Evolutionary conservation across 768 basidiomycete genomes (phyloP), one percentile per base, ranked within the genome.

Genomic region (Pulveroboletus sp.): DNA sequence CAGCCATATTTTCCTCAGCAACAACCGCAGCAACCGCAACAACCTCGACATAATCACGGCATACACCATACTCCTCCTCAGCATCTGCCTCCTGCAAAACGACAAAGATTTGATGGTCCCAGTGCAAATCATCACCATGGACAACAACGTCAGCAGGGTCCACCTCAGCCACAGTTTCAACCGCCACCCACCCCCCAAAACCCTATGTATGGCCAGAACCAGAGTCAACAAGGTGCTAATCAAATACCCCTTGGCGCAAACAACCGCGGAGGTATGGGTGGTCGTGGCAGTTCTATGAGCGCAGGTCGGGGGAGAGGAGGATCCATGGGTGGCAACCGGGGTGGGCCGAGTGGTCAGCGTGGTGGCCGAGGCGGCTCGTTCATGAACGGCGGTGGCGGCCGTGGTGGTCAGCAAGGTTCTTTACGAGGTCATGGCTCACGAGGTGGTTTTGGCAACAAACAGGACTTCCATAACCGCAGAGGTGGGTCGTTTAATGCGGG

Each of bases 41-140:
- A 75, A 54, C 73, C 70, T 47, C 77, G 69, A 56, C 77, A 71
- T 42, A 79, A 75, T 30, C 79, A 78, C 43, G 70, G 65, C 47
- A 46, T 73, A 21, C 76, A 84, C 56, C 86, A 89, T 55, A 71
- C 80, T 0, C 80, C 85, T 9, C 84, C 85, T 32, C 87, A 88
- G 58, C 86, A 90, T 61, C 74, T 84, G n/a, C 93, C 93, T 8
- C 93, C 93, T 3, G 92, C 92, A 2, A 96, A 96, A 67, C 76
- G 93, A 46, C 91, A 85, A 58, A 80, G 92, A 38, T 93, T 93
- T 62, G 93, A 95, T 64, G 84, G 83, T 5, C 87, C 88, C 2
- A 79, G 71, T 54, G 76, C 76, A 49, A 74, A 71, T 57, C 68
- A 68, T 33, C 59, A 66, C 18, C 68, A 69, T 18, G 61, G 55